Evolutionary conservation across 495 filamentous ascomycete species (phyloP).

Genomic region (Hypoxylon fragiforme): DNA sequence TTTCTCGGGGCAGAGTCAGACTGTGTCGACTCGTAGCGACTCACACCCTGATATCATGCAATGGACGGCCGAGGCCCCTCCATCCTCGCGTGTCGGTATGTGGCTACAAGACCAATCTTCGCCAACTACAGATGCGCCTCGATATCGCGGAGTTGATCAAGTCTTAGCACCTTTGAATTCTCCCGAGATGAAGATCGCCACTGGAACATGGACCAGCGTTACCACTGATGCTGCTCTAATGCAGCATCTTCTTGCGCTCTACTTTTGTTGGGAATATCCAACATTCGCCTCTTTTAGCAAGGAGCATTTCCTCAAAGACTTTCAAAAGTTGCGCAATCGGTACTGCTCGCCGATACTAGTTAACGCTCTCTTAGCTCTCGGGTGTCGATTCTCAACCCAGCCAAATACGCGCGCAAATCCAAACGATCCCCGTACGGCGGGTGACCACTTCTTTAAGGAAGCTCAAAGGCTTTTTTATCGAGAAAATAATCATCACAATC

Average conservation of each 20-base stretch:
- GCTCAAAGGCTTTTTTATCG: slow-evolving; percentile 62
- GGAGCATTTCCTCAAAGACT: slow-evolving; percentile 71
- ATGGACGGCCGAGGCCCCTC: slow-evolving; percentile 44
- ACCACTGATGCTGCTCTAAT: slow-evolving; percentile 61
- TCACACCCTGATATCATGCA: slow-evolving; percentile 45
- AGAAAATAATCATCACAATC: slow-evolving; percentile 57
- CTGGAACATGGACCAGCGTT: slow-evolving; percentile 61
- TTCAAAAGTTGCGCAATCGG: slow-evolving; percentile 53
- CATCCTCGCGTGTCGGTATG: slow-evolving; percentile 44
- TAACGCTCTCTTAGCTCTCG: slow-evolving; percentile 72
- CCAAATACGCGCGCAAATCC: slow-evolving; percentile 63
- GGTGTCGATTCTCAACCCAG: slow-evolving; percentile 73
- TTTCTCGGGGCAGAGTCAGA: slow-evolving; percentile 46
- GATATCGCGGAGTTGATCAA: slow-evolving; percentile 42
- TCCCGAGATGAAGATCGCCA: slow-evolving; percentile 43
- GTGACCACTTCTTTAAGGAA: slow-evolving; percentile 73
- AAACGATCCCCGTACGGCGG: slow-evolving; percentile 63
- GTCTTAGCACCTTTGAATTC: slow-evolving; percentile 40
- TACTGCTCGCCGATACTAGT: slow-evolving; percentile 76
- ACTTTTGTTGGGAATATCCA: slow-evolving; percentile 83
- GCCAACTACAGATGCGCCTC: slow-evolving; percentile 19
- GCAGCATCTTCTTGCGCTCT: slow-evolving; percentile 66
- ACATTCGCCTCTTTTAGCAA: slow-evolving; percentile 73
- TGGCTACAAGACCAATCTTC: slow-evolving; percentile 43
- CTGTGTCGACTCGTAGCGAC: slow-evolving; percentile 41